Conservation (phyloP, 176 grass and related monocot species). For the Aegilops bicornis region DNA sequence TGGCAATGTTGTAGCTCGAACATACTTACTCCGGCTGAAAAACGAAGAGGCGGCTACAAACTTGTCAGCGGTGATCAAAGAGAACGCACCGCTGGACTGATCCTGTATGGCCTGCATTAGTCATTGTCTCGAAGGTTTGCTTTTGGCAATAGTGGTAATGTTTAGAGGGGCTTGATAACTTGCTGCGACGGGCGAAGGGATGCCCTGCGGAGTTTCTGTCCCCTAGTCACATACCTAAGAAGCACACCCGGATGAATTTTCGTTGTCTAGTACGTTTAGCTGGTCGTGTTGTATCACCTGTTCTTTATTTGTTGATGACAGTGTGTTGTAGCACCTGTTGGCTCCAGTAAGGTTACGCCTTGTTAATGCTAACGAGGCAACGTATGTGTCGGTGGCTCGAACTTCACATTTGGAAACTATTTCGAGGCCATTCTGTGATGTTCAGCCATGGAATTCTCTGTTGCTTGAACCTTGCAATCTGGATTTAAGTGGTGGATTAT, state of each 20-base stretch:
- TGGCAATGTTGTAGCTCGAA: constrained; percentile 45
- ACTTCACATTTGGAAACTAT: neutral
- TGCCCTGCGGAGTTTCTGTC: constrained; percentile 21
- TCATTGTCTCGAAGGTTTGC: neutral
- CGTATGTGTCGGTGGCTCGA: neutral
- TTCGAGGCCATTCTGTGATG: neutral
- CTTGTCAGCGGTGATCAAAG: constrained; percentile 68
- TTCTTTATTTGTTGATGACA: neutral
- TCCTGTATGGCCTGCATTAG: neutral
- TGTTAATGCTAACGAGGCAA: neutral
- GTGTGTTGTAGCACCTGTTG: neutral
- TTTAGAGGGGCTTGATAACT: neutral
- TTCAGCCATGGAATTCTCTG: neutral
- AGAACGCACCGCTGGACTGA: constrained; percentile 62
- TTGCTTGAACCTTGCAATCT: neutral
- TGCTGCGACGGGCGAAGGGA: neutral
- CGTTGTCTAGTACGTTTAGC: neutral
- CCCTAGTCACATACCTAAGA: neutral
- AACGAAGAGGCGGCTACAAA: constrained; percentile 72
- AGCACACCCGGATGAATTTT: neutral
- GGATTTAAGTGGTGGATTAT: neutral
- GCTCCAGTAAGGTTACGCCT: neutral
- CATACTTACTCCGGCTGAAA: constrained; percentile 70
- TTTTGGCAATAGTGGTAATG: neutral
- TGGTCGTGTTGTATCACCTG: neutral